Conservation (phyloP, 2,329 filamentous ascomycete genomes). For the Zarea fungicola region DNA sequence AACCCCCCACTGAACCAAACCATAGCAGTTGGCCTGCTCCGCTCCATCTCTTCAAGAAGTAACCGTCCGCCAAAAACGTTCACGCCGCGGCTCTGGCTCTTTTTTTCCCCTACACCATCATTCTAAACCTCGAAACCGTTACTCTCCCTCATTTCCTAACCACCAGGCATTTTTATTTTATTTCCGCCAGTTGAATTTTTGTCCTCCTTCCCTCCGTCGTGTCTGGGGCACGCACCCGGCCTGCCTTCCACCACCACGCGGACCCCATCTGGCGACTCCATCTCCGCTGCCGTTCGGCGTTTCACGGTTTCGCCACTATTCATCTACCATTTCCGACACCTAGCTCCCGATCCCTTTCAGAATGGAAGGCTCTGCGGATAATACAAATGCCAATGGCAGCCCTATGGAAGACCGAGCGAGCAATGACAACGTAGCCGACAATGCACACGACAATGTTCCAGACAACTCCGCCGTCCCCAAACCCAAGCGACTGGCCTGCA, state of each 20-base stretch:
- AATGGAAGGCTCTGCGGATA: constrained; percentile 35
- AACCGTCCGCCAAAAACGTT: not conserved
- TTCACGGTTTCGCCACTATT: too few relatives aligned
- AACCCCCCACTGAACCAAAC: not conserved
- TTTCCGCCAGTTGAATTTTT: not conserved
- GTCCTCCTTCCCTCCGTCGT: not conserved
- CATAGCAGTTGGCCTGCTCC: not conserved
- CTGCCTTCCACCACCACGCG: not conserved
- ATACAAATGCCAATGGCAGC: constrained; percentile 26
- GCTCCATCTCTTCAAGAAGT: constrained; percentile 1
- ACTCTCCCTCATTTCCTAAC: not conserved
- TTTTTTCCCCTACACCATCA: not conserved
- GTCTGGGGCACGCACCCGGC: not conserved
- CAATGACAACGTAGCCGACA: constrained; percentile 28
- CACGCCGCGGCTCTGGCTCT: not conserved
- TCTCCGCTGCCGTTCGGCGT: constrained; percentile 2
- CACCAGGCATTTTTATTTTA: not conserved
- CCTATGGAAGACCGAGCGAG: constrained; percentile 7
- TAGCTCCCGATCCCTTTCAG: constrained; percentile 6
- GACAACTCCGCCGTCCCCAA: constrained; percentile 61
- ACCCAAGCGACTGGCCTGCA: constrained; percentile 90
- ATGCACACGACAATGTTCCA: constrained; percentile 33
- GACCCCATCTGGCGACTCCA: constrained; percentile 5
- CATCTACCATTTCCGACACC: not conserved
- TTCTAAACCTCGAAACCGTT: not conserved